Base-by-base conservation (phyloP, 2,329 filamentous ascomycete species). In the Cryphonectria japonica region DNA sequence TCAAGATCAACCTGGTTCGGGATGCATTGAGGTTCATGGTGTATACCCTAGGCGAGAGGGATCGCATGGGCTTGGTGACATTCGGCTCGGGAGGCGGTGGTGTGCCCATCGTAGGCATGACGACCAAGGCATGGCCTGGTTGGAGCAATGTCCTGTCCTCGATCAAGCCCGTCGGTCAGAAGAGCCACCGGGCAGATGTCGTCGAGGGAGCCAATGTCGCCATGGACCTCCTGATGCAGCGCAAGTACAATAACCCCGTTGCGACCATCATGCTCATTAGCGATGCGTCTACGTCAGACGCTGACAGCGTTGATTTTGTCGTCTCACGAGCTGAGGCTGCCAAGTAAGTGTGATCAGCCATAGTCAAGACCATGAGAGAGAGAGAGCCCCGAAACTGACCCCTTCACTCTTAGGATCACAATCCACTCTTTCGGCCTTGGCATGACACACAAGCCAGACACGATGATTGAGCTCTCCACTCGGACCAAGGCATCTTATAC, bases 201-300 rank as follows among this genome's bases (percentile, higher is more conserved):
- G 95, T 99, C 2, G 96, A 99, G 79, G 96, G 96, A 39, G 96
- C 95, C 46, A 99, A 98, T 77, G 94, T 98, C 66, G 96, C 96
- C 64, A 98, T 99, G 96, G 96, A 99, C 80, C 83, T 99, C 69
- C 87, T 99, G 71, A 99, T 99, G 96, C 95, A 98, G 82, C 91
- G 96, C 76, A 97, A 97, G 83, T 93, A 95, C 76, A 95, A 92
- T 81, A 99, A 98, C 78, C 94, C 96, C 0, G 92, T 99, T 68
- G 95, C 96, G 0, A 95, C 94, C 14, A 98, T 99, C 76, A 89
- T 99, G 81, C 87, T 99, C 74, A 98, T 99, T 80, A 98, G 96
- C 83, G 96, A 99, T 79, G 97, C 96, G 0, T 97, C 95, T 3
- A 97, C 93, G 3, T 95, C 95, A 0, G 96, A 99, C 79, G 89